phyloP scores from a whole-genome alignment of 768 basidiomycete genomes.

The Termitomyces sp. region DNA sequence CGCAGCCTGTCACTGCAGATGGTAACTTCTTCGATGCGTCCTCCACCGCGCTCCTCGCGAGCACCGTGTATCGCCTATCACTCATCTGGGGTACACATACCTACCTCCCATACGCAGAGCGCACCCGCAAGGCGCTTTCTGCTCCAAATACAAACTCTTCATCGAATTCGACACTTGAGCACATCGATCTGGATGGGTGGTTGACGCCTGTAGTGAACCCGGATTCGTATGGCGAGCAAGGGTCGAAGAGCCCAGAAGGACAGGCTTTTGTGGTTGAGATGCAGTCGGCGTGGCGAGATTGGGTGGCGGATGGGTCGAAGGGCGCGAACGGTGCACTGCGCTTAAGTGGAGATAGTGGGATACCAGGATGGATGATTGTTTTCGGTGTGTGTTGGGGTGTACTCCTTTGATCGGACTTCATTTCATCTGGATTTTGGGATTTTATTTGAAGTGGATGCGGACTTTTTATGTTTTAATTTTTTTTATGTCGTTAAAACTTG shows the following conservation, averaged over 20 bases:
- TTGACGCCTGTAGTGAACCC: conserved; percentile 76
- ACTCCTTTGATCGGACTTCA: conserved; percentile 1
- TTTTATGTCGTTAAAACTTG: not conserved
- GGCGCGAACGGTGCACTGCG: conserved; percentile 39
- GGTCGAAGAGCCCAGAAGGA: conserved; percentile 62
- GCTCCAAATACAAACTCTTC: conserved; percentile 13
- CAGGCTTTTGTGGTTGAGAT: conserved; percentile 77
- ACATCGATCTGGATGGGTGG: conserved; percentile 61
- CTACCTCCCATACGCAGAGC: conserved; percentile 54
- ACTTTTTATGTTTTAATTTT: not conserved
- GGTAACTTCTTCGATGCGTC: conserved; percentile 68
- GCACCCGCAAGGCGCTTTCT: conserved; percentile 37
- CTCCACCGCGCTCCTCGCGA: conserved; percentile 69
- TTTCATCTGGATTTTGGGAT: not conserved
- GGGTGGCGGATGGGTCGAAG: conserved; percentile 50
- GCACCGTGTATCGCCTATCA: conserved; percentile 71
- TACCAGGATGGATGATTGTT: not conserved
- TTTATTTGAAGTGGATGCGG: not conserved
- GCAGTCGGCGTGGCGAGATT: conserved; percentile 73
- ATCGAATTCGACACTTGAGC: conserved; percentile 23
- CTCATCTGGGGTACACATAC: conserved; percentile 43
- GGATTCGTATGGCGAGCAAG: conserved; percentile 39
- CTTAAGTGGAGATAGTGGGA: not conserved
- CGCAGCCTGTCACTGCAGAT: conserved; percentile 30
- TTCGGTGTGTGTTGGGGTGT: conserved; percentile 4